Evolutionary conservation across 2,329 filamentous ascomycete species (phyloP).

Genomic region (Nothophaeocryptopus gaeumannii): DNA sequence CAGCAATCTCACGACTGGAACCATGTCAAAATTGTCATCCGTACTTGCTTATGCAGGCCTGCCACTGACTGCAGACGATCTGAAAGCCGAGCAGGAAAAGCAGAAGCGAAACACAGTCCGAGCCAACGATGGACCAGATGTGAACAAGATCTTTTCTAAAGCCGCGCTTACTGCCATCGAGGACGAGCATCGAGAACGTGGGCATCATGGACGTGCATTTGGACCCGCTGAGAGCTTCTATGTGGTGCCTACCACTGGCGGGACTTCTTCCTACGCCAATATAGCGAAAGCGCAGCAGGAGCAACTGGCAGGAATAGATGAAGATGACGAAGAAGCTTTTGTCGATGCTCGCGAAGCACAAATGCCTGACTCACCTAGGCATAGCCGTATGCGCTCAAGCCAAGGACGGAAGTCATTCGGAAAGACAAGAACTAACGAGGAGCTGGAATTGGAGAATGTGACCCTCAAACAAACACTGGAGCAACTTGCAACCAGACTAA

Average conservation of each 20-base stretch:
- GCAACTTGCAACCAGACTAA: constrained; percentile 79
- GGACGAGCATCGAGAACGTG: constrained; percentile 52
- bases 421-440: constrained; percentile 70
- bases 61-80: constrained; percentile 56
- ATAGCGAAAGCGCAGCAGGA: constrained; percentile 55
- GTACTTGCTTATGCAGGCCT: constrained; percentile 90
- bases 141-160: constrained; percentile 78
- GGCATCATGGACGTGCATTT: constrained; percentile 53
- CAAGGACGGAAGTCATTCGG: constrained; percentile 38
- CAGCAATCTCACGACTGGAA: constrained; percentile 73
- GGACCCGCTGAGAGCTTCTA: constrained; percentile 73
- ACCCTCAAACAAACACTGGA: constrained; percentile 82
- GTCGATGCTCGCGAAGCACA: constrained; percentile 77
- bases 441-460: constrained; percentile 83
- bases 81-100: constrained; percentile 28
- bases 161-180: constrained; percentile 77
- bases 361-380: constrained; percentile 41
- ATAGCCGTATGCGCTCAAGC: constrained; percentile 39
- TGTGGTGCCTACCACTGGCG: constrained; percentile 86
- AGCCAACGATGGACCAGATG: constrained; percentile 57
- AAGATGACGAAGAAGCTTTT: constrained; percentile 75
- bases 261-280: constrained; percentile 88
- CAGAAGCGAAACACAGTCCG: constrained; percentile 33
- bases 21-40: constrained; percentile 85
- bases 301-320: constrained; percentile 40